phyloP scores from a whole-genome alignment of 768 basidiomycete species.

The Daedaleopsis sinensis region DNA sequence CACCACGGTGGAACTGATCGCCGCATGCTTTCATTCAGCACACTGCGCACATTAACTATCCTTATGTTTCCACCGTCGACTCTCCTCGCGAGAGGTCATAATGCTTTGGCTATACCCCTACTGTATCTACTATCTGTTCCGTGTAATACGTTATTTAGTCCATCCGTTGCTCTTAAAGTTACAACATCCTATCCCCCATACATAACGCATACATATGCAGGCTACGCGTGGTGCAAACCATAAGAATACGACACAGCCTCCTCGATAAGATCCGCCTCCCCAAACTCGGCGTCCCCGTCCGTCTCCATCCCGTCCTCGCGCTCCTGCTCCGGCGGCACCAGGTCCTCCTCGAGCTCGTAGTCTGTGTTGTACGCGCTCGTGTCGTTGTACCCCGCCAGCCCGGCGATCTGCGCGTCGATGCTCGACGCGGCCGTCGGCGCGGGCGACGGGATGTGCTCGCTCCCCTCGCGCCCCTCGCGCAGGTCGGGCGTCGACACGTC shows the following conservation, averaged over 20 bases:
- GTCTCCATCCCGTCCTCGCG: conserved; percentile 19
- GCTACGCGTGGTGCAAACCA: not conserved
- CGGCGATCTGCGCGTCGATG: conserved; percentile 44
- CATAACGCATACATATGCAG: not conserved
- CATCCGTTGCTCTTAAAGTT: not conserved
- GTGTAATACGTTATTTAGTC: conserved; percentile 7
- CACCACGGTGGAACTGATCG: conserved; percentile 32
- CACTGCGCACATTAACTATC: not conserved
- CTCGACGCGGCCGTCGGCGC: conserved; percentile 55
- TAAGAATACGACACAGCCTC: conserved; percentile 14
- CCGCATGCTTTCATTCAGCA: not conserved
- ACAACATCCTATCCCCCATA: not conserved
- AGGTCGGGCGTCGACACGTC: conserved; percentile 11
- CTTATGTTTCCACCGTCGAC: not conserved
- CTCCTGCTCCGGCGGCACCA: not conserved
- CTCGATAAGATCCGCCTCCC: conserved; percentile 16
- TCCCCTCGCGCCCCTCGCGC: conserved; percentile 17
- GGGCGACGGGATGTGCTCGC: conserved; percentile 48
- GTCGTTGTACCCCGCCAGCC: conserved; percentile 23
- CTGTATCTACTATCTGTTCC: conserved; percentile 17
- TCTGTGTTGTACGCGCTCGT: conserved; percentile 63
- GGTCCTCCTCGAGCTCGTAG: conserved; percentile 38
- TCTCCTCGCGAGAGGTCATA: not conserved
- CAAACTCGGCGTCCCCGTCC: conserved; percentile 14
- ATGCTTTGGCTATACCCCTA: not conserved